Evolutionary conservation across 306 rosid genomes (phyloP).

Genomic region (Begonia fuchsioides): DNA sequence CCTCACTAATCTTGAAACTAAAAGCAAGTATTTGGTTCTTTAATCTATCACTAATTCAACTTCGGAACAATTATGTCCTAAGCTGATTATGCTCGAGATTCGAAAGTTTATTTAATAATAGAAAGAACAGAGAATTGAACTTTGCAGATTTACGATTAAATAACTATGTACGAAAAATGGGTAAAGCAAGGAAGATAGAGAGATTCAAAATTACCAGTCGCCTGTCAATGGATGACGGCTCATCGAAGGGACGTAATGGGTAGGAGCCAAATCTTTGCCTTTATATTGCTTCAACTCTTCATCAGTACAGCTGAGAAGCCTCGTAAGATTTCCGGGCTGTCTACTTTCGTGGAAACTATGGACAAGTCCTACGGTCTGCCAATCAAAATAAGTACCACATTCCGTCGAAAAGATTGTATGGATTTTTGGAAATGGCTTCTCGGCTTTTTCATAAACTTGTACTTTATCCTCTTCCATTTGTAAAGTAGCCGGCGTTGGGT

Average conservation of each 20-base stretch:
- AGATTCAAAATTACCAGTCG: slow-evolving; percentile 68
- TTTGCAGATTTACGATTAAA: too few relatives aligned
- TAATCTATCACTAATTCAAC: too few relatives aligned
- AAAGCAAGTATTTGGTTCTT: too few relatives aligned
- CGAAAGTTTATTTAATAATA: too few relatives aligned
- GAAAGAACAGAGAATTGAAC: too few relatives aligned
- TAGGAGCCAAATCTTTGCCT: slow-evolving; percentile 84
- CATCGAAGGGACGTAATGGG: slow-evolving; percentile 98
- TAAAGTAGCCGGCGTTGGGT: slow-evolving; percentile 52
- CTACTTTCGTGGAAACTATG: slow-evolving; percentile 79
- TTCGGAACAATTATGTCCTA: too few relatives aligned
- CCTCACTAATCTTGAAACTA: too few relatives aligned
- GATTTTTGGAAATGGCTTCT: slow-evolving; percentile 52
- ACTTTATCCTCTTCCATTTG: slow-evolving; percentile 32
- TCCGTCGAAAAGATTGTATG: slow-evolving; percentile 88
- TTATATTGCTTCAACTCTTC: slow-evolving; percentile 56
- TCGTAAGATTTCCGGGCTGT: slow-evolving; percentile 93
- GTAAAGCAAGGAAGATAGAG: slow-evolving; percentile 3
- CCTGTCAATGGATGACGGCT: slow-evolving; percentile 87
- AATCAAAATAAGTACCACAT: slow-evolving; percentile 80
- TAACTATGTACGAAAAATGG: neutral
- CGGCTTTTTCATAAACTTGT: slow-evolving; percentile 22
- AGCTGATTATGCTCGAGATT: too few relatives aligned
- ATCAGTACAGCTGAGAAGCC: slow-evolving; percentile 86
- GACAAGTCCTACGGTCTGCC: slow-evolving; percentile 95